phyloP scores from a whole-genome alignment of 495 filamentous ascomycete species.

The Stereocaulon alpinum region DNA sequence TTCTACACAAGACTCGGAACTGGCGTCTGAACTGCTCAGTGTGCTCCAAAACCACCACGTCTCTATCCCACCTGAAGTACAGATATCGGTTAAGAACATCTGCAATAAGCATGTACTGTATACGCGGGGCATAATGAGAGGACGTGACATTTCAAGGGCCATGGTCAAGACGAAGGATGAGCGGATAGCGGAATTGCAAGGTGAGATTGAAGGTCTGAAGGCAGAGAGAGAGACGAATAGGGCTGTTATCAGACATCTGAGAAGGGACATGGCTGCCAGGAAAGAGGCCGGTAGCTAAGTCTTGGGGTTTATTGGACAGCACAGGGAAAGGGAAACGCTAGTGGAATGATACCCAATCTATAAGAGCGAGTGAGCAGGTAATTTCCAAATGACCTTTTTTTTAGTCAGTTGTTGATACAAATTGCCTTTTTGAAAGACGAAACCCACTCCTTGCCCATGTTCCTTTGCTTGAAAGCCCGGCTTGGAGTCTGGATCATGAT shows the following conservation, averaged over 20 bases:
- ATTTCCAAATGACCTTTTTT: too few relatives aligned
- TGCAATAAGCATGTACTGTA: slow-evolving; percentile 48
- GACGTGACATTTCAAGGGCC: slow-evolving; percentile 51
- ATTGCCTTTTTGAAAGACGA: too few relatives aligned
- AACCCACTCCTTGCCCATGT: too few relatives aligned
- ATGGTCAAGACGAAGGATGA: slow-evolving; percentile 52
- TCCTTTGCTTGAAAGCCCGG: too few relatives aligned
- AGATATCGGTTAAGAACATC: slow-evolving; percentile 34
- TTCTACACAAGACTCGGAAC: slow-evolving; percentile 32
- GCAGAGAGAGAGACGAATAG: slow-evolving; percentile 42
- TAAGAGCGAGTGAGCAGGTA: too few relatives aligned
- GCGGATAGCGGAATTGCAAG: slow-evolving; percentile 42
- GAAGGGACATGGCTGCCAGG: slow-evolving; percentile 16
- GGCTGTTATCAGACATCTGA: slow-evolving; percentile 30
- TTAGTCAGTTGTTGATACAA: too few relatives aligned
- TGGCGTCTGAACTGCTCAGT: slow-evolving; percentile 40
- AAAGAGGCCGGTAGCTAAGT: slow-evolving; percentile 4
- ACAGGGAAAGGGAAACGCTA: background rate
- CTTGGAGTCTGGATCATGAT: too few relatives aligned
- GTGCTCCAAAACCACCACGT: slow-evolving; percentile 42
- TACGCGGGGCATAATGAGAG: slow-evolving; percentile 46
- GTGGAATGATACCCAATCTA: too few relatives aligned
- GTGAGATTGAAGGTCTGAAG: slow-evolving; percentile 39
- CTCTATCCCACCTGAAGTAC: slow-evolving; percentile 31
- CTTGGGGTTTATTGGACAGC: background rate